phyloP scores from a whole-genome alignment of 345 rosid species.

The Arabis alpina region DNA sequence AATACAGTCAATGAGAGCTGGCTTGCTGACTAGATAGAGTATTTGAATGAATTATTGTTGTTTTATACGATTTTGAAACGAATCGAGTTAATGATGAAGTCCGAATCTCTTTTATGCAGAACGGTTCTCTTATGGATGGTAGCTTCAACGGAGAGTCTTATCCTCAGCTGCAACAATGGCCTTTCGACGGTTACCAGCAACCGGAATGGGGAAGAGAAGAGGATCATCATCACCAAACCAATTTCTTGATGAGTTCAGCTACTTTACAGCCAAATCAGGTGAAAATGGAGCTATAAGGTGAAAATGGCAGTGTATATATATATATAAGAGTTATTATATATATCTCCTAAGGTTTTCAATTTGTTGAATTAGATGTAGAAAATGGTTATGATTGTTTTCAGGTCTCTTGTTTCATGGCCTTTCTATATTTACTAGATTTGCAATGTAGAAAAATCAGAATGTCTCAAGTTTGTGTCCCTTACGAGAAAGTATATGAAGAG shows the following conservation, averaged over 20 bases:
- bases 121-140: constrained; percentile 59
- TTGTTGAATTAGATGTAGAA: constrained; percentile 31
- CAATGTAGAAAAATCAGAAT: constrained; percentile 12
- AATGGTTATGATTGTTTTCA: constrained; percentile 7
- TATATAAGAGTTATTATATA: constrained; percentile 21
- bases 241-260: constrained; percentile 49
- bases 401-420: constrained; percentile 27
- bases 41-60: constrained; percentile 22
- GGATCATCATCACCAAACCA: constrained; percentile 42
- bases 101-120: constrained; percentile 48
- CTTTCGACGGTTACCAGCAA: constrained; percentile 56
- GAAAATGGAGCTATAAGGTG: constrained; percentile 63
- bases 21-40: constrained; percentile 15
- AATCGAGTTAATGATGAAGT: constrained; percentile 1
- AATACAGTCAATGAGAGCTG: constrained; percentile 20
- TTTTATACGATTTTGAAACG: neutral
- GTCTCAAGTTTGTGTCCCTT: neutral
- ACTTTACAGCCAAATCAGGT: constrained; percentile 57
- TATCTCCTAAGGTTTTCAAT: constrained; percentile 29
- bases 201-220: constrained; percentile 72
- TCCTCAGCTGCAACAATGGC: constrained; percentile 65
- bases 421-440: constrained; percentile 14
- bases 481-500: neutral
- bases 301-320: constrained; percentile 24
- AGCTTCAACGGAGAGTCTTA: constrained; percentile 52